Evolutionary conservation across 148 eudicot species (phyloP), one percentile per base, ranked within the genome.

Genomic region (Arbutus unedo): DNA sequence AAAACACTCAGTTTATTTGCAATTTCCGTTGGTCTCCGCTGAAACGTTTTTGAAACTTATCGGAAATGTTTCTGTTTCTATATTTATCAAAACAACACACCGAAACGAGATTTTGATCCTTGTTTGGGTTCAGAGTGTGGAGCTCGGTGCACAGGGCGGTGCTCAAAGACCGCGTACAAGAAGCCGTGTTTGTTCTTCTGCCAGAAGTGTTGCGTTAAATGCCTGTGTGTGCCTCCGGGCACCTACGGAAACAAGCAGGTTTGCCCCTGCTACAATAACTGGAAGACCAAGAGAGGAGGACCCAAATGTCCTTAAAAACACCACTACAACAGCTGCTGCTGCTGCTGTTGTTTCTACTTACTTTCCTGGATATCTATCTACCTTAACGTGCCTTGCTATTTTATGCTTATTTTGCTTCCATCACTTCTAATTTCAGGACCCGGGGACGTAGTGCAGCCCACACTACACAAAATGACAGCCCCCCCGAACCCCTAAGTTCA

Each of bases 261-360:
- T 8, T 90, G 92, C 85, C 92, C 92, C 57, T 90, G 92, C 86
- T 90, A 90, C 88, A 90, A 90, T 83, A 87, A 89, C 89, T 90
- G 91, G 90, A 90, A 89, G 85, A 90, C 92, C 86, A 87, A 90
- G 85, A 75, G 87, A 53, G 92, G 92, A 14, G 91, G 91, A 18
- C 91, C 92, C 45, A 90, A 90, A 80, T 90, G 92, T 84, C 92
- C 92, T 74, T 90, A 45, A 64, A 64, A 21, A 3, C 19, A 21
- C n/a, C 3, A 64, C 23, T 11, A 23, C 70, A 64, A 64, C 67
- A n/a, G 9, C 70, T 64, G 5, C 70, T 21, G 70, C 38, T 31
- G 38, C 38, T 31, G 38, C 38, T 31, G 38, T n/a, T n/a, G n/a
- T n/a, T n/a, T n/a, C n/a, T n/a, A n/a, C 38, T 31, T 31, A 31